A percentile compares a stretch with the other conserved stretches of the same genome.
phyloP scores from a whole-genome alignment of 257 asterid species.

The Thymus quinquecostatus region DNA sequence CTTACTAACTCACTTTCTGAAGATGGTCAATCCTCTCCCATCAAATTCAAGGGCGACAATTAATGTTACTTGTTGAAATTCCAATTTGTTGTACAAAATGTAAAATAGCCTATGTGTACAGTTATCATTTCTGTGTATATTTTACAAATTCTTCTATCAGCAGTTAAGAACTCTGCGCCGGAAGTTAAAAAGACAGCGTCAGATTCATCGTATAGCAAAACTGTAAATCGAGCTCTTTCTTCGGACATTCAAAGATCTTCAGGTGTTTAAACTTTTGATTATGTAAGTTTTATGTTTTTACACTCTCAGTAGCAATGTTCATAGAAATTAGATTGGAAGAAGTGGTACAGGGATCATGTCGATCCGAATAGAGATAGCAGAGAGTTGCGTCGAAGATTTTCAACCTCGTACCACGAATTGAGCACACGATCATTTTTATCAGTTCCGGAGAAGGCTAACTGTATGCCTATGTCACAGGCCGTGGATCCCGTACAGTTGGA shows the following conservation, averaged over 20 bases:
- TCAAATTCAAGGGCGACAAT: not conserved
- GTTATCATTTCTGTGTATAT: conserved; percentile 32
- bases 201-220: not conserved
- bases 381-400: conserved; percentile 78
- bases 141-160: conserved; percentile 14
- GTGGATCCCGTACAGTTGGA: conserved; percentile 50
- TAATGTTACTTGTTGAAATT: conserved; percentile 9
- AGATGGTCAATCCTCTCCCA: conserved; percentile 22
- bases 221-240: not conserved
- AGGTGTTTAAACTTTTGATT: too few species aligned
- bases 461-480: conserved; percentile 68
- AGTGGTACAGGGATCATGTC: conserved; percentile 53
- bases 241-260: not conserved
- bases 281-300: not conserved
- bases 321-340: conserved; percentile 44
- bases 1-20: conserved; percentile 15
- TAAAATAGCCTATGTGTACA: conserved; percentile 46
- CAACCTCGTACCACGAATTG: conserved; percentile 92
- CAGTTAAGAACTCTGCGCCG: not conserved
- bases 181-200: not conserved
- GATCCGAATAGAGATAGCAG: conserved; percentile 63
- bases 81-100: conserved; percentile 48
- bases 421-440: conserved; percentile 70
- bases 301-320: not conserved
- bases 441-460: conserved; percentile 83